phyloP scores from a whole-genome alignment of 768 basidiomycete species.

The Amanita phalloides region DNA sequence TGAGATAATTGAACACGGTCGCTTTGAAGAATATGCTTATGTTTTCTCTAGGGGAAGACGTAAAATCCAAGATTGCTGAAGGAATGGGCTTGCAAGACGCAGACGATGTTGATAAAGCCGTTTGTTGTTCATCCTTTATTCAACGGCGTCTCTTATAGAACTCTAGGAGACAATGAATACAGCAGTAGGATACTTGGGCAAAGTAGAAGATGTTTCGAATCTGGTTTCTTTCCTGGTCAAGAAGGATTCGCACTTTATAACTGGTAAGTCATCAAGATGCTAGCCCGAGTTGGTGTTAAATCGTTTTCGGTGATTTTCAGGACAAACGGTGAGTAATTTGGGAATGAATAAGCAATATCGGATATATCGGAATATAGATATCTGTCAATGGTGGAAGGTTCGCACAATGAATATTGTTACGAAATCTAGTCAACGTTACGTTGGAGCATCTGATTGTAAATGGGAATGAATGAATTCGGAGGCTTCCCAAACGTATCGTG shows the following conservation, averaged over 20 bases:
- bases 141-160: no score
- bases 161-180: neutral
- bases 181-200: slow-evolving; percentile 7
- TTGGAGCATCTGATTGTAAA: no score
- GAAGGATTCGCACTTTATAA: slow-evolving; percentile 20
- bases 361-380: neutral
- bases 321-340: slow-evolving; percentile 2
- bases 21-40: neutral
- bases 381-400: slow-evolving; percentile 4
- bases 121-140: neutral
- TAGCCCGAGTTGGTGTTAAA: no score
- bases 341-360: neutral
- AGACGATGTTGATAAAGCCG: neutral
- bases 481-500: no score
- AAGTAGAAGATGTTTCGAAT: slow-evolving; percentile 18
- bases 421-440: neutral
- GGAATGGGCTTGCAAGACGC: neutral
- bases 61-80: neutral
- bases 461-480: neutral
- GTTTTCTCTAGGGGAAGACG: neutral
- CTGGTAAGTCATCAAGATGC: slow-evolving; percentile 9
- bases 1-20: neutral
- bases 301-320: neutral
- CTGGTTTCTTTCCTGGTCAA: slow-evolving; percentile 22
- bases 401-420: neutral